Evolutionary conservation across 768 basidiomycete genomes (phyloP), one percentile per base, ranked within the genome.

Genomic region (Calocybe gangraenosa): DNA sequence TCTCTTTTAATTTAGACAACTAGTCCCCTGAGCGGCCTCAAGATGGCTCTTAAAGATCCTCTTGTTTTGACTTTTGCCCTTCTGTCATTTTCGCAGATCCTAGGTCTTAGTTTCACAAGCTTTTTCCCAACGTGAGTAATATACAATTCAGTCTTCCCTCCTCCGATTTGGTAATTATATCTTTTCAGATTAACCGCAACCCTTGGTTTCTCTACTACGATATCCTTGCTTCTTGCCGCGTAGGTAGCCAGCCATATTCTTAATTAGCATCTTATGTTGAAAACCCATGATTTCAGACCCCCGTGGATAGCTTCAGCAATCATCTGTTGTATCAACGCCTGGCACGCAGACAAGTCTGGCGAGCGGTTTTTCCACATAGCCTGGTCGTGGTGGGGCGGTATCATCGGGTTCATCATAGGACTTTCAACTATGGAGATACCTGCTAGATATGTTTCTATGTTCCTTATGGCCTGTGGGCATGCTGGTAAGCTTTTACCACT

Each of bases 291-390:
- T 28, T 17, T 30, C 50, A 83, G 81, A 3, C 82, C 82, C 1
- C 82, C 81, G 8, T 83, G 82, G 82, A 63, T 82, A 14, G 55
- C 80, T 10, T 66, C 78, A 2, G 68, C 76, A 0, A 60, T 78
- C 28, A 58, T 74, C 0, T 78, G 75, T 47, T 66, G 69, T 34
- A 41, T 74, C 19, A 79, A 71, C 52, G 80, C 79, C 0, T 75
- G 76, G 74, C 67, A 82, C 53, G 75, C 77, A 31, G 82, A 82
- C 50, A 65, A 63, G 45, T 78, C 78, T 3, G 81, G 81, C 0
- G 82, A 84, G 60, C 72, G 81, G 5, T 84, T 77, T 63, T 79
- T 81, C 69, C 83, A 84, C 57, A 66, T 75, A 39, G 60, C 65
- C 2, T 64, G 57, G 2, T 74, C 71, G 64, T 81, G 78, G 79